Evolutionary conservation across 257 asterid species (phyloP).

Genomic region (Lavandula angustifolia): DNA sequence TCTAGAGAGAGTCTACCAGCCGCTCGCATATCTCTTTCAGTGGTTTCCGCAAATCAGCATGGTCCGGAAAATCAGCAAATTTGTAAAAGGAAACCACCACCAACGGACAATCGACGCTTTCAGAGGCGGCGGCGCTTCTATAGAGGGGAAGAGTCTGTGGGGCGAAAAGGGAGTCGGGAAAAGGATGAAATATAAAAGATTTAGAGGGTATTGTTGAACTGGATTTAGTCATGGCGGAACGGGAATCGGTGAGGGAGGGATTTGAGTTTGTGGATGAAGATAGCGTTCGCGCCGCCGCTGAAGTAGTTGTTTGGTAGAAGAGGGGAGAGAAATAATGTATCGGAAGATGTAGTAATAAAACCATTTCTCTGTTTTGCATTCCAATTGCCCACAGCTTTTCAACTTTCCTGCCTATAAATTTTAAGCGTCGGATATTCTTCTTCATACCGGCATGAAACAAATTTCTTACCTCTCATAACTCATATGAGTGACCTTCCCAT

Average conservation of each 20-base stretch:
- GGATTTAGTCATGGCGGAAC: conserved; percentile 37
- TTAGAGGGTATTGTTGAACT: conserved; percentile 38
- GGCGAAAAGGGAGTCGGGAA: conserved; percentile 42
- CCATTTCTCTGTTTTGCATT: conserved; percentile 18
- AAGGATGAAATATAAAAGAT: conserved; percentile 29
- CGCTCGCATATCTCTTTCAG: conserved; percentile 72
- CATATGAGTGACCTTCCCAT: too few relatives aligned
- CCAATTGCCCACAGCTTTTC: background rate
- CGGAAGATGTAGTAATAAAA: conserved; percentile 28
- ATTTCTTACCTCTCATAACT: too few relatives aligned
- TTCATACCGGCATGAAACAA: too few relatives aligned
- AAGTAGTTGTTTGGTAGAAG: conserved; percentile 39
- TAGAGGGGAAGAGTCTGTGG: conserved; percentile 33
- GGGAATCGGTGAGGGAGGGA: conserved; percentile 24
- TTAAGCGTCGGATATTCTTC: too few relatives aligned
- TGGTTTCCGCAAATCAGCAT: conserved; percentile 70
- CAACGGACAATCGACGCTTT: conserved; percentile 39
- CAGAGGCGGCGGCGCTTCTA: conserved; percentile 25
- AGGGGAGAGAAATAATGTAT: conserved; percentile 43
- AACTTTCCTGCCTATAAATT: too few relatives aligned
- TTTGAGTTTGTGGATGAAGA: conserved; percentile 48
- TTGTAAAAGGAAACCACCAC: conserved; percentile 86
- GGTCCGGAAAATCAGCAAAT: conserved; percentile 80
- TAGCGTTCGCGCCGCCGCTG: conserved; percentile 42
- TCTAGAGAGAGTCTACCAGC: conserved; percentile 54